Evolutionary conservation across 768 basidiomycete genomes (phyloP).

Genomic region (Amylocystis lapponica): DNA sequence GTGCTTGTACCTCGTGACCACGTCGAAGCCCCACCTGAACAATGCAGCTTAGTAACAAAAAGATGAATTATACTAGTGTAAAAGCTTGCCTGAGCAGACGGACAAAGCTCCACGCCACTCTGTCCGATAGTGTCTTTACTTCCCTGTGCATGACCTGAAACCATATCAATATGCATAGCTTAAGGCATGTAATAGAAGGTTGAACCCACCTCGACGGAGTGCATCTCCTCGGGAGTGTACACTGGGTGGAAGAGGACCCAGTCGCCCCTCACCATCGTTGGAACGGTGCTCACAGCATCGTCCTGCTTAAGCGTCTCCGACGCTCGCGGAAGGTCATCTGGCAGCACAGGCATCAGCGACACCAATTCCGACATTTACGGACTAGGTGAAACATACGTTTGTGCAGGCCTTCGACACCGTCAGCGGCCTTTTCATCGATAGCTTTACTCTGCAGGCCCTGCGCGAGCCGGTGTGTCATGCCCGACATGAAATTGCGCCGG

Average conservation of each 20-base stretch:
- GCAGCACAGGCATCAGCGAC: neutral
- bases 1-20: conserved; percentile 83
- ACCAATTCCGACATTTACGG: neutral
- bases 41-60: neutral
- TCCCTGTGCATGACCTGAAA: conserved; percentile 64
- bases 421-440: conserved; percentile 3
- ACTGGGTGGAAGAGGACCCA: conserved; percentile 96
- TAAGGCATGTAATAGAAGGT: neutral
- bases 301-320: conserved; percentile 69
- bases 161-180: neutral
- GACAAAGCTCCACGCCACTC: conserved; percentile 62
- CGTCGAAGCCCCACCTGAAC: conserved; percentile 65
- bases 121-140: conserved; percentile 65
- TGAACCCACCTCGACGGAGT: conserved; percentile 56
- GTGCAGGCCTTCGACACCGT: conserved; percentile 33
- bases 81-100: conserved; percentile 39
- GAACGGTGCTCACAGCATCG: neutral
- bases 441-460: neutral
- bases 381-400: conserved; percentile 18
- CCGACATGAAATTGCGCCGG: conserved; percentile 2
- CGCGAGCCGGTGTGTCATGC: neutral
- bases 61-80: conserved; percentile 1
- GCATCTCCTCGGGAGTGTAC: conserved; percentile 70
- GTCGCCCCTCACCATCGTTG: conserved; percentile 42
- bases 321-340: conserved; percentile 2